Evolutionary conservation across 2,329 filamentous ascomycete genomes (phyloP), one percentile per base, ranked within the genome.

Genomic region (Epichloe sp.): DNA sequence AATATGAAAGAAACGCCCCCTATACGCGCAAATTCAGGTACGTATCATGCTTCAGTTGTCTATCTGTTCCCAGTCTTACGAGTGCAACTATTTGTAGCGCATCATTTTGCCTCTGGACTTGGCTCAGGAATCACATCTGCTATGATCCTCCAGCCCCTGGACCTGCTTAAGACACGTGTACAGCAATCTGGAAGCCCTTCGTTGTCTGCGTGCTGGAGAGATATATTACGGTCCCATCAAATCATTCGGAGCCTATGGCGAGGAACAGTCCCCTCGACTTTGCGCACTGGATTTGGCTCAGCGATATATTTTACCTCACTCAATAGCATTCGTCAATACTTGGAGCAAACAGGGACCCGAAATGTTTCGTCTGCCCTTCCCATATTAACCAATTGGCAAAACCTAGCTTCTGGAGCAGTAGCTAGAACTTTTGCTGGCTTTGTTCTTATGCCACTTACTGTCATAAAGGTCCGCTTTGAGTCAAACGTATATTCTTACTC

Each of bases 391-490:
- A 88, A 93, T 63, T 79, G 83, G 3, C 86, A 85, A 48, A 98
- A 98, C 62, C 75, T 98, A 19, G 71, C 86, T 12, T 89, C 91
- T 0, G 93, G 93, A 10, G 89, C 90, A 6, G 74, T 82, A 17
- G 90, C 93, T 23, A 79, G 93, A 49, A 89, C 88, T 1, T 83
- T 86, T 49, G 91, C 91, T 0, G 93, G 93, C 38, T 86, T 96
- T 62, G 71, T 94, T 44, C 81, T 97, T 69, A 97, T 96, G 87
- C 93, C 93, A 1, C 80, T 97, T 54, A 98, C 93, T 1, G 85
- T 98, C 44, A 84, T 98, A 62, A 98, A 98, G 65, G 93, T 97
- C 43, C 86, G 93, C 44, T 97, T 95, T 63, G 93, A 98, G 67
- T 91, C 85, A 26, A 89, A 78, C 55, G 72, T 91, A 43, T 98